Percentiles rank a stretch among this genome's conserved stretches.
These are phyloP conservation scores for Gloeophyllum trabeum DNA, from an alignment of 768 basidiomycete species.

Conservation along the genomic window DNA sequence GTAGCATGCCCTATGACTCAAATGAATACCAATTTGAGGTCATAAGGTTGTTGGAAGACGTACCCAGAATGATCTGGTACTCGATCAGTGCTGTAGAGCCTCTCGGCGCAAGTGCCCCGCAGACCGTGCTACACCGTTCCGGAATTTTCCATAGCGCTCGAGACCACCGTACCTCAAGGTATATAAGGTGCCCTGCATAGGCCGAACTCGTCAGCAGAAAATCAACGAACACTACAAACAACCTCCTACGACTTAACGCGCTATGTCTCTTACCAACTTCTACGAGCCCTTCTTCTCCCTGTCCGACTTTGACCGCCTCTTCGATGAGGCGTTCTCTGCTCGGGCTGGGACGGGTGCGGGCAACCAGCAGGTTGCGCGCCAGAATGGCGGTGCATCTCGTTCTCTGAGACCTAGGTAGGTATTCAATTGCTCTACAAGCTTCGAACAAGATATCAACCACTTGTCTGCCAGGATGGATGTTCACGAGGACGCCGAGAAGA, in stretches of 20 bases:
- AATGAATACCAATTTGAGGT: too few relatives aligned
- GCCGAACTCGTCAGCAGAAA: too few relatives aligned
- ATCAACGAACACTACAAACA: too few relatives aligned
- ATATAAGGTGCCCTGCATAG: too few relatives aligned
- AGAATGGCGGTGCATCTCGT: slow-evolving; percentile 1
- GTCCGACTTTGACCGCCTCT: slow-evolving; percentile 30
- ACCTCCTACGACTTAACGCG: not conserved
- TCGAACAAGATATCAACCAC: not conserved
- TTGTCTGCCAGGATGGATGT: slow-evolving; percentile 35
- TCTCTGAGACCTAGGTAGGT: slow-evolving; percentile 10
- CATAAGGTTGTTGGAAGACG: too few relatives aligned
- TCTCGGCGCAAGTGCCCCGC: too few relatives aligned
- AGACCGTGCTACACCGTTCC: too few relatives aligned
- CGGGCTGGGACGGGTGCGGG: slow-evolving; percentile 4
- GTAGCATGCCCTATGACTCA: too few relatives aligned
- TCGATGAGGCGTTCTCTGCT: slow-evolving; percentile 24
- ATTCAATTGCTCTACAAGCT: not conserved
- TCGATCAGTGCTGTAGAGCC: too few relatives aligned
- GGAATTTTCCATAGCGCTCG: too few relatives aligned
- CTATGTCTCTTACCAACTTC: slow-evolving; percentile 19
- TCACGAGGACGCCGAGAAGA: slow-evolving; percentile 33
- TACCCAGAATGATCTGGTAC: too few relatives aligned
- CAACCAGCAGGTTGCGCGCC: not conserved
- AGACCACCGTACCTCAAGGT: too few relatives aligned
- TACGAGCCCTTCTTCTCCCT: slow-evolving; percentile 27